Evolutionary conservation across 225 moss, liverwort and hornwort species (phyloP), one percentile per base, ranked within the genome.

Genomic region (Thuidium tamariscinum): DNA sequence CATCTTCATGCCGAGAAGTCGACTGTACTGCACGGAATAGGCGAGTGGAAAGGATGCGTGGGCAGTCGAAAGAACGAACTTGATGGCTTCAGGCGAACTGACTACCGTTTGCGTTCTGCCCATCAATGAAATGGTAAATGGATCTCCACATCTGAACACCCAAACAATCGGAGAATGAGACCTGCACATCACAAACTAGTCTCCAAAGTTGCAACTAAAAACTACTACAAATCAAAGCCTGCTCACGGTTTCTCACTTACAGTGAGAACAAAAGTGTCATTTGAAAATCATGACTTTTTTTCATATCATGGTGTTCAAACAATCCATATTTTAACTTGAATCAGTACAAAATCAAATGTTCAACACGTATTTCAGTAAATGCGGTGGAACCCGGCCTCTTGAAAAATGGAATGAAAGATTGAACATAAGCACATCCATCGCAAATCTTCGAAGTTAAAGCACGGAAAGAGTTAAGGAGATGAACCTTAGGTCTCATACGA

Each of bases 111-210:
- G 5, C 13, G 32, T 87, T 22, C 2, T 11, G 7, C 87, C 89
- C 54, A 90, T 15, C 5, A 66, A 2, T 14, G 67, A 82, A n/a
- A 80, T 2, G 62, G 59, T 83, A 32, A 77, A 92, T 37, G 66
- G 60, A 55, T 89, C 90, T 82, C 89, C 89, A 85, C 26, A 76
- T 57, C 92, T 92, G 52, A 32, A 41, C 42, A 75, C 41, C 27
- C 71, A 55, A n/a, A 13, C 57, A 49, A 41, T 11, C 37, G 49
- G 7, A 2, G 44, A 72, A 59, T 34, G 25, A 72, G 19, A 26
- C 10, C 57, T 19, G 32, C 66, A 66, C 32, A 41, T 46, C n/a
- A n/a, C n/a, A n/a, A n/a, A n/a, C n/a, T n/a, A n/a, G n/a, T n/a
- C n/a, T n/a, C n/a, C n/a, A n/a, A n/a, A n/a, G n/a, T n/a, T n/a